Evolutionary conservation across 2,329 filamentous ascomycete species (phyloP), one percentile per base, ranked within the genome.

Genomic region (Xylaria sp.): DNA sequence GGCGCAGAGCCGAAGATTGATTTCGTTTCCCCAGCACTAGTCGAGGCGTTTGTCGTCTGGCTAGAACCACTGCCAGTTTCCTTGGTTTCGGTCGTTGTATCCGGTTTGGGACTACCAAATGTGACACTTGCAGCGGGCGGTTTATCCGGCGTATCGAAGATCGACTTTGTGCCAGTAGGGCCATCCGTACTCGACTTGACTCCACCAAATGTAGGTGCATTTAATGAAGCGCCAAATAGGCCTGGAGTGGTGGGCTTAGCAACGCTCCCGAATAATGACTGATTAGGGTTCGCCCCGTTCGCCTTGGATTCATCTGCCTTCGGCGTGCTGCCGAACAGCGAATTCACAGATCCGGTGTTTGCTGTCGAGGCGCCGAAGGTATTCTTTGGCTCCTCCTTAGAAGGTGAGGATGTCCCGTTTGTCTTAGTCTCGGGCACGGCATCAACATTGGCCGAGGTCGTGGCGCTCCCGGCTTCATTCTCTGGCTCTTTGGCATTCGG

Each of bases 1-100:
- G 72, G 72, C 48, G 74, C 76, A 26, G 72, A 72, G 44, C 69
- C 71, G 60, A 80, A 78, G 55, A 72, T 52, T 18, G 69, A 63
- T 48, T 54, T 62, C 4, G 63, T 48, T 18, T 66, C 45, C 37
- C 64, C 47, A 6, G 67, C 62, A 40, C 70, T 68, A 22, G 74
- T 72, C 52, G 49, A 44, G 22, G 11, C 34, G 17, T 20, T 54
- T 19, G 26, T 41, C 24, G 18, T 39, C 22, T 59, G 44, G 16
- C 22, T 37, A 18, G 39, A 22, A 17, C 11, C 42, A 22, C 46
- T 53, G 24, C 42, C 45, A 20, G 39, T 20, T 21, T 53, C 54
- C 16, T 48, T 45, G 17, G 42, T 21, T 21, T 55, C 55, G 19
- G 13, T 55, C 19, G 48, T 40, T 16, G 26, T 34, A 9, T 57